Evolutionary conservation across 1,284 basidiomycete species (phyloP), one percentile per base, ranked within the genome.

Genomic region (Cutaneotrichosporon dermatis): DNA sequence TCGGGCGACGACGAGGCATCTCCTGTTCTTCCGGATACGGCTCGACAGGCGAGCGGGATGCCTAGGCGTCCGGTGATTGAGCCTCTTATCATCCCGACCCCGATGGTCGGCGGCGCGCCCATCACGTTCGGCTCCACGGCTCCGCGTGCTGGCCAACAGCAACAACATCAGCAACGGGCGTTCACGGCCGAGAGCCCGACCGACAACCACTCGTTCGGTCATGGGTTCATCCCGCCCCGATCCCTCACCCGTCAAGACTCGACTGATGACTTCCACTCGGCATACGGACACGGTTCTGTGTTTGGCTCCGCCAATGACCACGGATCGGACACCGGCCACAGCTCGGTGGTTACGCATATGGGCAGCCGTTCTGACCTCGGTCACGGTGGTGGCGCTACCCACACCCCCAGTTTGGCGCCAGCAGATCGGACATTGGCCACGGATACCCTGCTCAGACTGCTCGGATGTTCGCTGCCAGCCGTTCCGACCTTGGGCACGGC

Each of bases 191-290:
- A 49, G 46, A 49, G 46, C 46, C 46, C 46, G 13, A 49, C 46
- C 10, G 46, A 49, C 46, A 25, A 12, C 33, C 13, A 34, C 10
- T 36, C 46, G 46, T 49, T 49, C 33, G 46, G 46, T 6, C 46
- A 49, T 33, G 46, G 13, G 6, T 49, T 49, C 34, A 8, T 49
- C 11, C 46, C 34, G 2, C 34, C 13, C 7, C 34, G 11, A 10
- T 11, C 10, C 7, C 46, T 49, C 46, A 49, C 33, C 46, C 46
- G 46, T 13, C 34, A 49, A 15, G 16, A 51, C 37, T 51, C 50
- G 39, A 39, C 11, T 16, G 16, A 51, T 16, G 50, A 51, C 10
- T 51, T 51, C 39, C 39, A 51, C 50, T 53, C 51, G 25, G 51
- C 51, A 11, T 39, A 43, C 25, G 51, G 51, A 12, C 51, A 53